Percentiles rank a stretch among this genome's conserved stretches.
Evolutionary conservation across 2,329 filamentous ascomycete genomes (phyloP).

Genomic region (Malbranchea zuffiana): DNA sequence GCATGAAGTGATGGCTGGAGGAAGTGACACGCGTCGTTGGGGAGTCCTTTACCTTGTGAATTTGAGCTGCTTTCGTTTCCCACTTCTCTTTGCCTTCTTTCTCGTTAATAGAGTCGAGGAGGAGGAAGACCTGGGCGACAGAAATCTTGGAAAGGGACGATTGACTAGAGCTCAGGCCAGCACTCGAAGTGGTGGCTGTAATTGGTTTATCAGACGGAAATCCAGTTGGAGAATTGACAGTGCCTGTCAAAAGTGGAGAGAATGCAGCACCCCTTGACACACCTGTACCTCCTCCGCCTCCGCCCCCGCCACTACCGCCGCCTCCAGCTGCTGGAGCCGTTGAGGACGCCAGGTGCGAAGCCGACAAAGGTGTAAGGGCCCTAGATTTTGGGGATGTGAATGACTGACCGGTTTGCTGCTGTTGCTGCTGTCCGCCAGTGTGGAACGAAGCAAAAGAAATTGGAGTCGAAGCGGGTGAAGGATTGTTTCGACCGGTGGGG

Average conservation of each 20-base stretch:
- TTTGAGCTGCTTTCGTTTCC: conserved; percentile 81
- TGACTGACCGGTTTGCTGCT: conserved; percentile 40
- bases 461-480: conserved; percentile 45
- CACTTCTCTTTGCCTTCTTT: conserved; percentile 86
- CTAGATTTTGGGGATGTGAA: conserved; percentile 47
- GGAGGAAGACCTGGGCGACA: conserved; percentile 86
- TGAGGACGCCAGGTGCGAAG: conserved; percentile 47
- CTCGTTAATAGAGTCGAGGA: conserved; percentile 89
- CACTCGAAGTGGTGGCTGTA: conserved; percentile 26
- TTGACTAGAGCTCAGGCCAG: conserved; percentile 39
- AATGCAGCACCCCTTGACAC: conserved; percentile 47
- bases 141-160: conserved; percentile 79
- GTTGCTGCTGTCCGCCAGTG: conserved; percentile 43
- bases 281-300: conserved; percentile 44
- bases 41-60: conserved; percentile 61
- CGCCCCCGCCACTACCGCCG: conserved; percentile 42
- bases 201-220: conserved; percentile 40
- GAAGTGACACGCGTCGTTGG: conserved; percentile 5
- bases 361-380: conserved; percentile 44
- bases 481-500: conserved; percentile 41
- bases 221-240: conserved; percentile 43
- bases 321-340: conserved; percentile 43
- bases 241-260: conserved; percentile 49
- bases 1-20: conserved; percentile 3
- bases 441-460: conserved; percentile 44